A percentile compares a stretch with the other conserved stretches of the same genome.
These are phyloP conservation scores for Linaria vulgaris DNA, from an alignment of 257 asterid genomes.

Conservation along the genomic window DNA sequence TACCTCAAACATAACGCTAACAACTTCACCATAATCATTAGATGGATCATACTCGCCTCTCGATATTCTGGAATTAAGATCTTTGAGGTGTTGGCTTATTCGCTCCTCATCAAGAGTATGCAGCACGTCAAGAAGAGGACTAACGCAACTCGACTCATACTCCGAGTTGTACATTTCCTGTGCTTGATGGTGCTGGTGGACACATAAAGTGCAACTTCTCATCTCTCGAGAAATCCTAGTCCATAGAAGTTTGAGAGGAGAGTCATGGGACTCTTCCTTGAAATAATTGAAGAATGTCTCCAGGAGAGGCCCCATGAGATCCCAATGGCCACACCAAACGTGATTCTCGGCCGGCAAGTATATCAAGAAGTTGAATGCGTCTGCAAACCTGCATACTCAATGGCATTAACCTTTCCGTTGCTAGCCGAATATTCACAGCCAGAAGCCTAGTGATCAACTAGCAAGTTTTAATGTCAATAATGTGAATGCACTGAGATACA, in stretches of 20 bases:
- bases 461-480: too few species aligned
- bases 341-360: constrained; percentile 62
- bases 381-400: constrained; percentile 72
- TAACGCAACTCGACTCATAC: constrained; percentile 65
- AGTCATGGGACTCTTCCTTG: constrained; percentile 58
- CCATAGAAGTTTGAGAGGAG: constrained; percentile 84
- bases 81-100: constrained; percentile 62
- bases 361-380: constrained; percentile 75
- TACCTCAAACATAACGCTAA: constrained; percentile 92
- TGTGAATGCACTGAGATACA: too few species aligned
- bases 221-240: constrained; percentile 65
- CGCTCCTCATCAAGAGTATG: constrained; percentile 84
- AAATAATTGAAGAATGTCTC: constrained; percentile 88
- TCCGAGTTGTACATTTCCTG: constrained; percentile 70
- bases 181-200: constrained; percentile 92
- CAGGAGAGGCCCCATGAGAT: constrained; percentile 89
- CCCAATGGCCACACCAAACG: constrained; percentile 90
- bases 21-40: constrained; percentile 65
- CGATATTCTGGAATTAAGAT: constrained; percentile 63
- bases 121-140: constrained; percentile 81
- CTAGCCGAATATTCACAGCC: neutral
- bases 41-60: constrained; percentile 58
- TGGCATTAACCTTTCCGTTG: neutral
- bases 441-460: neutral
- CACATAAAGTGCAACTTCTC: constrained; percentile 75